Conservation (phyloP, 176 grass and related monocot genomes). For the Aechmea fasciata region DNA sequence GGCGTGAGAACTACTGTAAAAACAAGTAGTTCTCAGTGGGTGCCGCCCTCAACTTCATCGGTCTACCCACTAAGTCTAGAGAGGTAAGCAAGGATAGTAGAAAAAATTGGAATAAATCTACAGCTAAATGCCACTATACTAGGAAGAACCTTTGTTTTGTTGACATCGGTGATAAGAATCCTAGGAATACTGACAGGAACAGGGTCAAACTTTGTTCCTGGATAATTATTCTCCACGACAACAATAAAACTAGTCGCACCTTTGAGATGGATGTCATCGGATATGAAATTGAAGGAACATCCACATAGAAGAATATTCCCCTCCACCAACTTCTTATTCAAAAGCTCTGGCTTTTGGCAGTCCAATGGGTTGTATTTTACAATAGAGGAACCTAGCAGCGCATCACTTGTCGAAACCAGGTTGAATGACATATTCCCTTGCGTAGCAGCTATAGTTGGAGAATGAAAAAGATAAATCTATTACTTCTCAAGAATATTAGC, state of each 20-base stretch:
- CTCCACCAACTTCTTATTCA: slow-evolving; percentile 78
- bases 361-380: slow-evolving; percentile 83
- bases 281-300: slow-evolving; percentile 96
- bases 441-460: slow-evolving; percentile 62
- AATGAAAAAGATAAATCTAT: background rate
- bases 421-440: slow-evolving; percentile 69
- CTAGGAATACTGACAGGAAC: slow-evolving; percentile 88
- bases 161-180: slow-evolving; percentile 79
- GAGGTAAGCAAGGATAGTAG: no score
- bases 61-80: no score
- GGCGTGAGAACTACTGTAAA: no score
- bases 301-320: slow-evolving; percentile 92
- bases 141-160: slow-evolving; percentile 81
- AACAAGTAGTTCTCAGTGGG: no score
- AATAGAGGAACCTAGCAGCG: slow-evolving; percentile 57
- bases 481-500: no score
- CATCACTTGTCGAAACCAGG: slow-evolving; percentile 79
- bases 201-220: slow-evolving; percentile 95
- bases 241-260: slow-evolving; percentile 85
- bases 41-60: no score
- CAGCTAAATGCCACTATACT: no score
- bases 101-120: no score
- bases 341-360: slow-evolving; percentile 84
- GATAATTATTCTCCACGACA: slow-evolving; percentile 82
- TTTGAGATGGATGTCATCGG: slow-evolving; percentile 96